Conservation (phyloP, 2,329 filamentous ascomycete genomes). For the Aspergillus sclerotialis region DNA sequence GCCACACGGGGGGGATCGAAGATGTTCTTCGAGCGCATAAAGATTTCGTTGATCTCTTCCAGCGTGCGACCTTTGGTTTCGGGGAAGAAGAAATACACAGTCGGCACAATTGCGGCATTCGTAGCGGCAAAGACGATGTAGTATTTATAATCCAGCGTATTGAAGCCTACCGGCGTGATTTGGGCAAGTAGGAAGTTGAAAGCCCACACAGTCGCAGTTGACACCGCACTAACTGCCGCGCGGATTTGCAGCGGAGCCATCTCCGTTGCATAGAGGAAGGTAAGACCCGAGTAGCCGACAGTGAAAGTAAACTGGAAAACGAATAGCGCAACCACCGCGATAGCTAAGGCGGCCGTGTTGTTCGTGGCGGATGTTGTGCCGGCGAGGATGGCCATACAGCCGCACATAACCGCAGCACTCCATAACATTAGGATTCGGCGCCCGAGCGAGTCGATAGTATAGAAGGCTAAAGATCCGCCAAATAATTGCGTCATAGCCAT, state of each 20-base stretch:
- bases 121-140: slow-evolving; percentile 14
- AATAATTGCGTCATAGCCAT: slow-evolving; percentile 47
- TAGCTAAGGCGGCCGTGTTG: slow-evolving; percentile 1
- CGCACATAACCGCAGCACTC: slow-evolving; percentile 55
- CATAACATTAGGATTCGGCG: slow-evolving; percentile 64
- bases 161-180: slow-evolving; percentile 14
- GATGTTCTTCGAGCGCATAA: slow-evolving; percentile 1
- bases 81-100: slow-evolving; percentile 15
- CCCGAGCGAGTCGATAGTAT: slow-evolving; percentile 42
- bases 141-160: slow-evolving; percentile 11
- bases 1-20: not conserved
- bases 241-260: slow-evolving; percentile 12
- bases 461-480: slow-evolving; percentile 41
- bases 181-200: slow-evolving; percentile 15
- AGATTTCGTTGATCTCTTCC: slow-evolving; percentile 12
- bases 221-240: slow-evolving; percentile 9
- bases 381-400: slow-evolving; percentile 49
- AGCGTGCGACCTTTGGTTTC: slow-evolving; percentile 14
- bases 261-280: slow-evolving; percentile 14
- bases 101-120: slow-evolving; percentile 5
- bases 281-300: slow-evolving; percentile 13
- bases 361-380: not conserved
- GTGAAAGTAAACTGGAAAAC: slow-evolving; percentile 15
- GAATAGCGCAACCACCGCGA: slow-evolving; percentile 6
- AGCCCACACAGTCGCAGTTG: slow-evolving; percentile 11